These are phyloP conservation scores for Linnemannia schmuckeri DNA, from an alignment of 192 early-diverging fungal species.

Conservation along the genomic window DNA sequence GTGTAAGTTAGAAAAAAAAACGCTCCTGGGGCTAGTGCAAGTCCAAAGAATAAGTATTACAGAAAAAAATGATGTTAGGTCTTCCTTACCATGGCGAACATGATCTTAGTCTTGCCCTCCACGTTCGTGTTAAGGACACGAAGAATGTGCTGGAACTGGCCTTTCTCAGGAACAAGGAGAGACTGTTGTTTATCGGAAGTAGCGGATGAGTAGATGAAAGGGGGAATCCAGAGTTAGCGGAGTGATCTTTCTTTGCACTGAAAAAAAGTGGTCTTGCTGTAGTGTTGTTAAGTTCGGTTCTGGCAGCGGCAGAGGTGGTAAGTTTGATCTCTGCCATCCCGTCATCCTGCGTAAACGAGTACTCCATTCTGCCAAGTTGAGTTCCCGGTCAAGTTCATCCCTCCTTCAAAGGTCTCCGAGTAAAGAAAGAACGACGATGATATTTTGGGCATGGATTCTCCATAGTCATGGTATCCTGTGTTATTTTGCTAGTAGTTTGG, in stretches of 20 bases:
- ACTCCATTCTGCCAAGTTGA: neutral
- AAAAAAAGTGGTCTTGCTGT: neutral
- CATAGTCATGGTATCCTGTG: neutral
- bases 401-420: neutral
- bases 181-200: constrained; percentile 63
- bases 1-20: neutral
- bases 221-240: constrained; percentile 43
- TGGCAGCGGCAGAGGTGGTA: neutral
- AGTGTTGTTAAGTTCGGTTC: neutral
- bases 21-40: neutral
- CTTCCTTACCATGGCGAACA: constrained; percentile 83
- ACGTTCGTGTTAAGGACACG: constrained; percentile 99
- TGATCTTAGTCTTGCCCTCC: constrained; percentile 94
- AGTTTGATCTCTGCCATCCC: neutral
- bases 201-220: neutral
- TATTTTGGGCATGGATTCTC: constrained; percentile 7
- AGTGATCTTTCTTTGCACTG: neutral
- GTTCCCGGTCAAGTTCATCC: neutral
- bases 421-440: neutral
- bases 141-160: constrained; percentile 97
- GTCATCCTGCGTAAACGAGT: neutral
- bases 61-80: constrained; percentile 14
- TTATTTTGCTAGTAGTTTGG: neutral
- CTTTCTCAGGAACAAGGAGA: constrained; percentile 92
- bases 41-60: neutral